Base-by-base conservation (phyloP, 2,329 filamentous ascomycete genomes). In the Penicillium paneum region DNA sequence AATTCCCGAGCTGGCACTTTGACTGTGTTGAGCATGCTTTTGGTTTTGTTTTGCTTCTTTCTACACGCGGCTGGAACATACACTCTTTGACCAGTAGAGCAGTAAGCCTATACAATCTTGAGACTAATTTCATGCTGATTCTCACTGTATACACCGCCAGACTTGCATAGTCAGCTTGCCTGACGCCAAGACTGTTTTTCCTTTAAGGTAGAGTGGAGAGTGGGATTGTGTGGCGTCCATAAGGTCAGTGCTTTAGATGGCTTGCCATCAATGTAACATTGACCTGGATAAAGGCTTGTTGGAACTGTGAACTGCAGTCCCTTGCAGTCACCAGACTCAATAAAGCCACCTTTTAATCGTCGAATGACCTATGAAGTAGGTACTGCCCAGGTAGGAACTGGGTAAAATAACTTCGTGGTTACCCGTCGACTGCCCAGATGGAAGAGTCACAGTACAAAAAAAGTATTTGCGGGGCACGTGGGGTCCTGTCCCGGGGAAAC, bases 181-280 rank as follows among this genome's bases (percentile, higher is more conserved):
- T 46, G 32, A 26, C 12, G 44, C 50, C 50, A 53, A 54, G 51
- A 38, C 19, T 38, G 1, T 17, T 31, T 21, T 41, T 41, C 28
- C 36, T 10, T 28, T 4, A 11, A 21, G 7, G 15, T 36, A 38
- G 28, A 47, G 13, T 35, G 19, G 24, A 49, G 19, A 54, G 52
- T 54, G 28, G 7, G 32, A 44, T 54, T 49, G 12, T 29, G 52
- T 54, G 52, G 52, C 52, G 52, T 28, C 12, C 12, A 3, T 6
- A 26, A 15, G 32, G 52, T 54, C 52, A 29, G 52, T 54, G 52
- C 52, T 54, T 24, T 43, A 26, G 17, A 39, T 15, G n/a, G 34
- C 45, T 43, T 42, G 46, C 52, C 43, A 13, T 40, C 50, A 15
- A 54, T 21, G 52, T 54, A 28, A 54, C 52, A 54, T 54, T 32